Base-by-base conservation (phyloP, 306 rosid species). In the Pueraria montana region DNA sequence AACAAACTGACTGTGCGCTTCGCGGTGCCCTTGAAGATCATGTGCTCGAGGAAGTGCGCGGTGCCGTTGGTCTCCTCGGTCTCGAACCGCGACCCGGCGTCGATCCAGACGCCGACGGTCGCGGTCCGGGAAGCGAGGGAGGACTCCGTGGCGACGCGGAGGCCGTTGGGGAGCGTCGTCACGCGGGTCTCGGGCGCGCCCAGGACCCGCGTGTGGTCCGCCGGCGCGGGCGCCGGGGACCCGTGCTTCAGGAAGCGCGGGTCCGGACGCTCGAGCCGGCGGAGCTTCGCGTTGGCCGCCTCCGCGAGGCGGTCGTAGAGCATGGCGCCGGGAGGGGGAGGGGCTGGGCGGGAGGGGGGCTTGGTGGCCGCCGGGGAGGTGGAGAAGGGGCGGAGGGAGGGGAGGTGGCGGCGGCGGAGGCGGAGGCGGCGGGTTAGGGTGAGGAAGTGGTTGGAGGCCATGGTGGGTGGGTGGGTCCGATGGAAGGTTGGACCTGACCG, bases 11-110 rank as follows among this genome's bases (percentile, higher is more conserved):
- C 94, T 11, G 91, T 81, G 2, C 82, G 82, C 89, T 92, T 88
- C 87, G 76, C 82, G 72, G 98, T 94, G 12, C 98, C 98, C 76
- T 94, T 89, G 72, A 94, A 94, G 53, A 94, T 94, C 98, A 94
- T 94, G 72, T 94, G 98, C 83, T 94, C 98, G 26, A 94, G 81
- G 79, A 94, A 94, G 58, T 94, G 98, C 2, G 98, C 98, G 1
- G 97, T 92, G 10, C 98, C 98, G 74, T 91, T 94, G 7, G 87
- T 94, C 92, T 92, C 95, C 6, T 91, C 94, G 1, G 91, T 91
- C 92, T 94, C 98, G 32, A 94, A 94, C 53, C 98, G 81, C 72
- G 98, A 92, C 49, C 98, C 98, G 2, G 98, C 90, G 20, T 94
- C 97, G 79, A 94, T 94, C 98, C 98, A 92, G 0, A 92, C 95